Conservation (phyloP, 2,329 filamentous ascomycete genomes). For the Ceratocystis colombiana region DNA sequence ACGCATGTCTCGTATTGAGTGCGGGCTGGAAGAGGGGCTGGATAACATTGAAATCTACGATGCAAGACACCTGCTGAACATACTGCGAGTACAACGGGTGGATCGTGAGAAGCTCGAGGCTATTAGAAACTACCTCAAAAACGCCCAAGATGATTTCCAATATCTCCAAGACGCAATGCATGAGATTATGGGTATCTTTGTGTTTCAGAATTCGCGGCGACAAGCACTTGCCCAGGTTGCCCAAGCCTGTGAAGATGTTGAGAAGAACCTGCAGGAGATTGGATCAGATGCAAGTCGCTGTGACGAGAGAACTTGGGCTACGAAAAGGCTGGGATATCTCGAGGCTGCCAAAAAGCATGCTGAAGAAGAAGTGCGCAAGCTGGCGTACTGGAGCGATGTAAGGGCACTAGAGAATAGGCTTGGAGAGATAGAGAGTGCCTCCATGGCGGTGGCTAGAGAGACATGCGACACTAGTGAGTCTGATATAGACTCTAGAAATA, state of each 20-base stretch:
- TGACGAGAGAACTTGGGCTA: slow-evolving; percentile 32
- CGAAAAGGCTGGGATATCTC: slow-evolving; percentile 54
- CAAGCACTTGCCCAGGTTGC: slow-evolving; percentile 63
- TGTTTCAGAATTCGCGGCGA: slow-evolving; percentile 80
- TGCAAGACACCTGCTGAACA: slow-evolving; percentile 57
- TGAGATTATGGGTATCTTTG: slow-evolving; percentile 72
- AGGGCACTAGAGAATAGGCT: slow-evolving; percentile 51
- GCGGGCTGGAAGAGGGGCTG: slow-evolving; percentile 45
- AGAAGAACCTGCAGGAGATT: slow-evolving; percentile 36
- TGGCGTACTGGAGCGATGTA: slow-evolving; percentile 84
- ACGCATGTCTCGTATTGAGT: slow-evolving; percentile 35
- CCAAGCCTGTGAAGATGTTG: slow-evolving; percentile 47
- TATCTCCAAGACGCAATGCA: slow-evolving; percentile 70
- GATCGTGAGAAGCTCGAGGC: slow-evolving; percentile 87
- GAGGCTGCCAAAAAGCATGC: slow-evolving; percentile 63
- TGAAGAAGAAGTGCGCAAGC: slow-evolving; percentile 65
- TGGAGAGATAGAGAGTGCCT: slow-evolving; percentile 40
- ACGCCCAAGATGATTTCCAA: slow-evolving; percentile 51
- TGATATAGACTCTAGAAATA: not conserved
- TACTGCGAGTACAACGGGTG: slow-evolving; percentile 60
- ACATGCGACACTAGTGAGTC: slow-evolving; percentile 25
- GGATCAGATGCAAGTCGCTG: slow-evolving; percentile 32
- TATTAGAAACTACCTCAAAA: slow-evolving; percentile 68
- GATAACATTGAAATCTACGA: slow-evolving; percentile 42
- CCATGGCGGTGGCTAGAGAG: slow-evolving; percentile 31